phyloP scores from a whole-genome alignment of 2,329 filamentous ascomycete genomes.

The Blastomyces gilchristii region DNA sequence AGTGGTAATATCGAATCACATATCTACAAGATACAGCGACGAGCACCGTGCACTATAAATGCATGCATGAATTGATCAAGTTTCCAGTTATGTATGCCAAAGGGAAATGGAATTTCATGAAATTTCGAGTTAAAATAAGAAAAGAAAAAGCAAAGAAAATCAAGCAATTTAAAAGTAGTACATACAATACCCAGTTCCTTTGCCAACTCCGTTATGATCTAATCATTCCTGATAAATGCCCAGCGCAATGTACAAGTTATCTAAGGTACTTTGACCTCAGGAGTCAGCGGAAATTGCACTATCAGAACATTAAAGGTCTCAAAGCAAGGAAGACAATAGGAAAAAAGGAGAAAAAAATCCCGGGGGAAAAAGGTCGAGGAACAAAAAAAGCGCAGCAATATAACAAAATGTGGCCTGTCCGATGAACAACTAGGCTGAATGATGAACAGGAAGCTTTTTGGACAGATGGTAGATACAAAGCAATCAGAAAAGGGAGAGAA shows the following conservation, averaged over 20 bases:
- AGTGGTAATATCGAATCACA: not conserved
- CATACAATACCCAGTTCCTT: not conserved
- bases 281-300: constrained; percentile 16
- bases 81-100: not conserved
- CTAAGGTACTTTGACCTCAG: constrained; percentile 24
- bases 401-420: not conserved
- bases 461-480: not conserved
- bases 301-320: constrained; percentile 24
- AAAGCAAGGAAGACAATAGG: constrained; percentile 16
- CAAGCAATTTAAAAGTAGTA: not conserved
- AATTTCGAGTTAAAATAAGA: too few relatives aligned
- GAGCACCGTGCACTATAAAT: not conserved
- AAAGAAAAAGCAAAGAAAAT: too few relatives aligned
- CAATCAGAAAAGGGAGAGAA: not conserved
- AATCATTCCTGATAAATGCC: constrained; percentile 26
- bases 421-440: not conserved
- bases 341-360: constrained; percentile 13
- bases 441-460: constrained; percentile 1
- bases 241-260: constrained; percentile 25
- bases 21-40: not conserved
- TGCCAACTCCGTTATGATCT: constrained; percentile 22
- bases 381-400: not conserved
- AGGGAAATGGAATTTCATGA: not conserved
- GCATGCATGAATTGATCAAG: not conserved
- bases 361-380: constrained; percentile 1